Evolutionary conservation across 2,329 filamentous ascomycete species (phyloP).

Genomic region (Pseudopyrenochaeta lycopersici): DNA sequence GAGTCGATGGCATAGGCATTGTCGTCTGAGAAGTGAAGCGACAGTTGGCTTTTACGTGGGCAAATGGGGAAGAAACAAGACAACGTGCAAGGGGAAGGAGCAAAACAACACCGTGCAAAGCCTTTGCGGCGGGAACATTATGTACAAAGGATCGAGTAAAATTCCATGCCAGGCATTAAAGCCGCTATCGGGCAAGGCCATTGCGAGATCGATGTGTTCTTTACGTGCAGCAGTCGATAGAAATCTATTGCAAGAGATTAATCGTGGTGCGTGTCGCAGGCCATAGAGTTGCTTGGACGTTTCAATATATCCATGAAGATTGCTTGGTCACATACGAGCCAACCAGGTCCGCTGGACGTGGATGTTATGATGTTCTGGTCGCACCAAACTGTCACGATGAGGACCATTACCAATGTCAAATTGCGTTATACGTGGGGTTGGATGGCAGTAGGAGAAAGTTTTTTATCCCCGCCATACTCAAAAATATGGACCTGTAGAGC

Average conservation of each 20-base stretch:
- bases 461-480: no score
- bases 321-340: constrained; percentile 27
- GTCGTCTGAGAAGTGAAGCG: neutral
- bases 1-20: neutral
- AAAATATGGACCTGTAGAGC: neutral
- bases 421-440: neutral
- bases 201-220: constrained; percentile 18
- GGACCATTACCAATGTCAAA: constrained; percentile 11
- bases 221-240: constrained; percentile 34
- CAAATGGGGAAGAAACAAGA: neutral
- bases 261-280: constrained; percentile 19
- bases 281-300: constrained; percentile 17
- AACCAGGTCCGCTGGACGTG: constrained; percentile 20
- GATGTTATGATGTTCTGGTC: constrained; percentile 26
- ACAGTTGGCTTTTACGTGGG: neutral
- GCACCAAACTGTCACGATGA: constrained; percentile 27
- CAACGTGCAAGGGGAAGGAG: neutral
- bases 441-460: no score
- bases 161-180: constrained; percentile 12
- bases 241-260: constrained; percentile 33
- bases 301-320: constrained; percentile 33
- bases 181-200: constrained; percentile 9
- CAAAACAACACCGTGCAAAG: neutral
- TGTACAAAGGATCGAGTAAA: neutral
- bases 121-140: neutral